Evolutionary conservation across 257 asterid genomes (phyloP).

Genomic region (Gentiana dahurica): DNA sequence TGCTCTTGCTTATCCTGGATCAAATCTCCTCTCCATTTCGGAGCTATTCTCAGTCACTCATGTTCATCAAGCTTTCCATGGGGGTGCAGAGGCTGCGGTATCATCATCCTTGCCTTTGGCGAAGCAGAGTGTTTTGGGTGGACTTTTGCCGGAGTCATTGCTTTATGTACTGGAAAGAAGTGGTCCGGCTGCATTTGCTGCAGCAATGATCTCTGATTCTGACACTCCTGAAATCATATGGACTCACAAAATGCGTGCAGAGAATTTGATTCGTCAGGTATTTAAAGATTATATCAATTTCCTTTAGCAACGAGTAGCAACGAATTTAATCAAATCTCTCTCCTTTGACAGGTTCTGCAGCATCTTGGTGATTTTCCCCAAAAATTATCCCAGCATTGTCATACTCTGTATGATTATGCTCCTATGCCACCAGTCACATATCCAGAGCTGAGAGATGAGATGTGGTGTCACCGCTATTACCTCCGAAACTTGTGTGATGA

Average conservation of each 20-base stretch:
- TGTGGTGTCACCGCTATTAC: constrained; percentile 99
- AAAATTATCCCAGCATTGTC: constrained; percentile 93
- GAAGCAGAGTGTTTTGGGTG: constrained; percentile 95
- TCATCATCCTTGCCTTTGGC: constrained; percentile 96
- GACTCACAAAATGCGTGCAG: constrained; percentile 99
- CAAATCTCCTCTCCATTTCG: constrained; percentile 87
- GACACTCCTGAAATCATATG: constrained; percentile 99
- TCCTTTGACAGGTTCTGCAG: constrained; percentile 70
- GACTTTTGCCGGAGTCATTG: constrained; percentile 96
- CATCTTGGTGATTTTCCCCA: constrained; percentile 98
- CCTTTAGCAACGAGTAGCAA: not conserved
- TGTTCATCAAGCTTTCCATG: constrained; percentile 96
- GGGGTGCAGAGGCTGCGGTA: constrained; percentile 98
- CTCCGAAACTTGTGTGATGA: constrained; percentile 93
- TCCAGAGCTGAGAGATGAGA: constrained; percentile 95
- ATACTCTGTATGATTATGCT: constrained; percentile 89
- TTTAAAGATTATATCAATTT: constrained; percentile 5
- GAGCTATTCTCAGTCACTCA: constrained; percentile 92
- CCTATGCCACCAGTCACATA: constrained; percentile 99
- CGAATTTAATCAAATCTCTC: constrained; percentile 6
- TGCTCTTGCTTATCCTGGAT: constrained; percentile 97
- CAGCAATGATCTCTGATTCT: constrained; percentile 99
- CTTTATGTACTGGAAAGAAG: constrained; percentile 95
- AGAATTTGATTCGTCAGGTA: constrained; percentile 89
- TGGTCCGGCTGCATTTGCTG: constrained; percentile 90